A percentile compares a stretch with the other conserved stretches of the same genome.
These are phyloP conservation scores for Podospora appendiculata DNA, from an alignment of 495 filamentous ascomycete species.

Conservation along the genomic window DNA sequence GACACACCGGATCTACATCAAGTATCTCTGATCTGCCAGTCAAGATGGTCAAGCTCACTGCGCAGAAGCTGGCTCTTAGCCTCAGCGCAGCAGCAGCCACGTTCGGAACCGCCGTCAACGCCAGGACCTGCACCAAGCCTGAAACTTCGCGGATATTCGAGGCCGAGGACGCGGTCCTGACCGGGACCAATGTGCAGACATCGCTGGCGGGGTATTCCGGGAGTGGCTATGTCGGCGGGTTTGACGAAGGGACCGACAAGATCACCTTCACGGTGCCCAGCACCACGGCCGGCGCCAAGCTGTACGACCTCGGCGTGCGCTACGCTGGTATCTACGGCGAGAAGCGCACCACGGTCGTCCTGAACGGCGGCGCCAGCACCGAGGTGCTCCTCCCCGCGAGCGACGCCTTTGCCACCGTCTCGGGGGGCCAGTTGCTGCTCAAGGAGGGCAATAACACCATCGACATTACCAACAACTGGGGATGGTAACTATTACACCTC, in stretches of 20 bases:
- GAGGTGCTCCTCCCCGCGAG: slow-evolving; percentile 30
- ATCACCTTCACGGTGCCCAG: slow-evolving; percentile 30
- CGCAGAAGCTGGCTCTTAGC: no score
- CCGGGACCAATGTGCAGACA: slow-evolving; percentile 26
- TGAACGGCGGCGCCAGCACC: slow-evolving; percentile 31
- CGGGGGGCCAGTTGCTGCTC: slow-evolving; percentile 34
- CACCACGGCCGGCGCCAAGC: slow-evolving; percentile 7
- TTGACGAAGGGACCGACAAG: slow-evolving; percentile 29
- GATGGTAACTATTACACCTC: slow-evolving; percentile 19
- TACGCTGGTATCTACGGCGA: slow-evolving; percentile 34
- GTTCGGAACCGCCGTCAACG: neutral
- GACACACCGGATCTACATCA: no score
- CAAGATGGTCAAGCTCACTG: no score
- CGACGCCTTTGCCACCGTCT: slow-evolving; percentile 16
- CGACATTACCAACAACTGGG: slow-evolving; percentile 39
- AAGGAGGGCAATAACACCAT: slow-evolving; percentile 35
- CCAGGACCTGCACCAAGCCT: neutral
- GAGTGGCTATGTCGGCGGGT: slow-evolving; percentile 35
- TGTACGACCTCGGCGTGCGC: slow-evolving; percentile 34
- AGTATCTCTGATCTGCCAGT: no score
- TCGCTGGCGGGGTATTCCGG: slow-evolving; percentile 26
- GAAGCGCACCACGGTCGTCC: slow-evolving; percentile 31
- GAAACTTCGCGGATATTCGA: slow-evolving; percentile 29
- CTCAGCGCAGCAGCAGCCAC: no score
- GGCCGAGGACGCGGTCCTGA: slow-evolving; percentile 31